Evolutionary conservation across 371 early-diverging fungal genomes (phyloP).

Genomic region (Apophysomyces variabilis): DNA sequence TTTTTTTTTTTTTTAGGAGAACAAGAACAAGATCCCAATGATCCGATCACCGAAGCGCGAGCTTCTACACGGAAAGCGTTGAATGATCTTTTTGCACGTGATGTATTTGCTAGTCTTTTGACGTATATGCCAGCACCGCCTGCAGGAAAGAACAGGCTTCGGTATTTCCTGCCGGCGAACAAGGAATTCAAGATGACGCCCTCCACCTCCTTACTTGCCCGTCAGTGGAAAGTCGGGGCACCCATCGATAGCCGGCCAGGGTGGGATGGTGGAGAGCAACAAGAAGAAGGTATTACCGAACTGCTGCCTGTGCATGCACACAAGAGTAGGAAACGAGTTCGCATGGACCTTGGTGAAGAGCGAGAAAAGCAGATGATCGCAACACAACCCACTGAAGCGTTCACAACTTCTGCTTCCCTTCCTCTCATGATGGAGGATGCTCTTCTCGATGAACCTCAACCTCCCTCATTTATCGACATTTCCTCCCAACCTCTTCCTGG

Average conservation of each 20-base stretch:
- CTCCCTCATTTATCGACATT: not conserved
- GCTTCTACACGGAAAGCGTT: not conserved
- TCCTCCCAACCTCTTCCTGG: not conserved
- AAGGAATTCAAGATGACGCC: constrained; percentile 3
- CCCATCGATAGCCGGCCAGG: not conserved
- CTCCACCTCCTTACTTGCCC: not conserved
- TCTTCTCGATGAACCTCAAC: not conserved
- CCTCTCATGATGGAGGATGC: not conserved
- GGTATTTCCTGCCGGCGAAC: not conserved
- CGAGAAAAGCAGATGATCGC: not conserved
- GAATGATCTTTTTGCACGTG: not conserved
- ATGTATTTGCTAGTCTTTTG: not conserved
- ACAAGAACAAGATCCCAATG: not conserved
- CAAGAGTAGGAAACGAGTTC: not conserved
- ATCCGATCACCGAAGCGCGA: not conserved
- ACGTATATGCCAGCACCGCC: not conserved
- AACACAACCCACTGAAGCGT: not conserved
- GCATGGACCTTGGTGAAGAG: not conserved
- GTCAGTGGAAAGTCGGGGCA: not conserved
- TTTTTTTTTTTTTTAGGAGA: too few relatives aligned
- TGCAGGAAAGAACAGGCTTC: not conserved
- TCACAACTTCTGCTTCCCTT: not conserved
- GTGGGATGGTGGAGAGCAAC: not conserved
- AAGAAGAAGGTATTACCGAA: not conserved
- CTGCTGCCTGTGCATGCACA: not conserved